Percentiles rank a stretch among this genome's conserved stretches.
Evolutionary conservation across 2,329 filamentous ascomycete species (phyloP).

Genomic region (Ophiostoma himal-ulmi): DNA sequence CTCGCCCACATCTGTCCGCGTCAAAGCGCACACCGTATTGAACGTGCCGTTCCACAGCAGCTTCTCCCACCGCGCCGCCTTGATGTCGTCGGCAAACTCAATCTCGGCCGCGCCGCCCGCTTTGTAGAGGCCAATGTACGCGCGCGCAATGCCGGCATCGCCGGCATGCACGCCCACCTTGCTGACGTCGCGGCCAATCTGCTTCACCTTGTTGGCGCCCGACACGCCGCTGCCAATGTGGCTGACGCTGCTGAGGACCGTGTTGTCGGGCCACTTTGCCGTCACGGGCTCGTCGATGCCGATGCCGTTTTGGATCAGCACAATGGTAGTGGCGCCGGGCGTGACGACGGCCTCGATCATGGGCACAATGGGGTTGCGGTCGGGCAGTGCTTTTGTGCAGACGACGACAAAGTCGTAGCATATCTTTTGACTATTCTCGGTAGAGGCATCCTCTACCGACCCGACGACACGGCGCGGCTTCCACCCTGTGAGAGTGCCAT

Average conservation of each 20-base stretch:
- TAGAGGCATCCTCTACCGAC: slow-evolving; percentile 35
- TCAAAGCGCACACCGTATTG: slow-evolving; percentile 26
- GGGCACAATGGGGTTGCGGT: slow-evolving; percentile 55
- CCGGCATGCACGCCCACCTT: slow-evolving; percentile 23
- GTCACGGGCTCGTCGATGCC: slow-evolving; percentile 56
- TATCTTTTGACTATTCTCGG: not conserved
- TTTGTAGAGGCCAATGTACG: slow-evolving; percentile 15
- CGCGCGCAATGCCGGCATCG: not conserved
- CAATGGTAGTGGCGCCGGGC: slow-evolving; percentile 48
- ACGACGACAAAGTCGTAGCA: slow-evolving; percentile 60
- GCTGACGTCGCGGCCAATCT: slow-evolving; percentile 23
- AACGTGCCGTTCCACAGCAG: slow-evolving; percentile 27
- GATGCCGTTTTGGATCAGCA: slow-evolving; percentile 67
- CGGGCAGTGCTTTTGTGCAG: slow-evolving; percentile 64
- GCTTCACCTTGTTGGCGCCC: slow-evolving; percentile 20
- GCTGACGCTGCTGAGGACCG: slow-evolving; percentile 25
- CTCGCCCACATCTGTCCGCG: slow-evolving; percentile 24
- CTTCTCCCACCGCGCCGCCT: slow-evolving; percentile 26
- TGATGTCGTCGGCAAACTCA: slow-evolving; percentile 23
- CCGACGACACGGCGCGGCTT: slow-evolving; percentile 23
- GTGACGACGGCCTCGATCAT: slow-evolving; percentile 55
- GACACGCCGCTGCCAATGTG: slow-evolving; percentile 25
- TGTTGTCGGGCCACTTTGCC: slow-evolving; percentile 22
- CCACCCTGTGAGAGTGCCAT: slow-evolving; percentile 22
- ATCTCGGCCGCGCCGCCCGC: slow-evolving; percentile 22